These are phyloP conservation scores for Crucibulum laeve DNA, from an alignment of 768 basidiomycete species.

Conservation along the genomic window DNA sequence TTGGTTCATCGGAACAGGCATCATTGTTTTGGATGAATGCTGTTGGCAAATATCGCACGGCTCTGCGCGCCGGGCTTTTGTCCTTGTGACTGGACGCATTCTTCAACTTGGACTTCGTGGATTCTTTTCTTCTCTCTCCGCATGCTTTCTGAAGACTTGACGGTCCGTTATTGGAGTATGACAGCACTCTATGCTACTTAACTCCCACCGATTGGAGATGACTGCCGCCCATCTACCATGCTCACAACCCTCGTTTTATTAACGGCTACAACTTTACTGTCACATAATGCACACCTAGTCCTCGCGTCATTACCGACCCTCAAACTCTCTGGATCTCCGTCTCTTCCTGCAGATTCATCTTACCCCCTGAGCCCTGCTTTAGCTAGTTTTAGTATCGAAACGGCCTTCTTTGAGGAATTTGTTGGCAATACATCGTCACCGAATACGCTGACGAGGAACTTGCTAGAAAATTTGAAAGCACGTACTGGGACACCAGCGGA, in stretches of 20 bases:
- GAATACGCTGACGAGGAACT: slow-evolving; percentile 35
- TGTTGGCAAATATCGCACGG: too few relatives aligned
- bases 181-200: background rate
- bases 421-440: slow-evolving; percentile 40
- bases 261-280: background rate
- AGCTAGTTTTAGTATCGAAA: slow-evolving; percentile 53
- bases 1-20: too few relatives aligned
- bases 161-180: background rate
- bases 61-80: too few relatives aligned
- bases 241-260: too few relatives aligned
- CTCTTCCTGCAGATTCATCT: slow-evolving; percentile 40
- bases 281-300: background rate
- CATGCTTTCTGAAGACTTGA: background rate
- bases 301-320: slow-evolving; percentile 15
- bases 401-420: slow-evolving; percentile 47
- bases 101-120: too few relatives aligned
- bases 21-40: too few relatives aligned
- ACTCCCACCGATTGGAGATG: background rate
- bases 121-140: background rate
- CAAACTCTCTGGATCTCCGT: slow-evolving; percentile 34
- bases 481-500: slow-evolving; percentile 42
- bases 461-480: slow-evolving; percentile 40
- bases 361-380: slow-evolving; percentile 37
- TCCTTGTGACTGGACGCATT: too few relatives aligned
- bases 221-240: too few relatives aligned